phyloP scores from a whole-genome alignment of 192 early-diverging fungal genomes.

The Glomus cerebriforme region DNA sequence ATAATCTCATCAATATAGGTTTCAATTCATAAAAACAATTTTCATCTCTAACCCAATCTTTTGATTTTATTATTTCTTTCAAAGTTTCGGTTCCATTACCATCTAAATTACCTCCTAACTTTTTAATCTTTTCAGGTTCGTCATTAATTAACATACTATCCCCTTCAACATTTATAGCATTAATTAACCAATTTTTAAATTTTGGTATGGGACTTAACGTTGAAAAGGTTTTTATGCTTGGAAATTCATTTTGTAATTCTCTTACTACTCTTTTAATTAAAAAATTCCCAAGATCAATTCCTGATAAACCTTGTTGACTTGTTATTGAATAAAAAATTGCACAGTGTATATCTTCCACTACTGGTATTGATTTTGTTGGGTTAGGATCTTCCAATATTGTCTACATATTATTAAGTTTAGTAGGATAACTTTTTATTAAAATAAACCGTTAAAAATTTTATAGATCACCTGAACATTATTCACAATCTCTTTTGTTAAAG shows the following conservation, averaged over 20 bases:
- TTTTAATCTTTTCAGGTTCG: background rate
- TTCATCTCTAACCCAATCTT: conserved; percentile 22
- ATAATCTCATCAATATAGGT: conserved; percentile 63
- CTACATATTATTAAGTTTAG: conserved; percentile 28
- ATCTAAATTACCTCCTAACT: background rate
- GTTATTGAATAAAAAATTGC: conserved; percentile 97
- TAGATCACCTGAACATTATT: conserved; percentile 63
- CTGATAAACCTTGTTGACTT: conserved; percentile 80
- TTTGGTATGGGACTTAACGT: conserved; percentile 91
- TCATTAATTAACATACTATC: background rate
- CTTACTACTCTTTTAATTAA: conserved; percentile 86
- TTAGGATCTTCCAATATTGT: conserved; percentile 58
- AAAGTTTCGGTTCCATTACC: conserved; percentile 17
- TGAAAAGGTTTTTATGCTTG: conserved; percentile 75
- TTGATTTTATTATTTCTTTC: conserved; percentile 27
- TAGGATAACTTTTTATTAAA: background rate
- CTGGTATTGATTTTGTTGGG: conserved; percentile 31
- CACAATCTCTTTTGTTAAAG: conserved; percentile 64
- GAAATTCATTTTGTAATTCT: conserved; percentile 70
- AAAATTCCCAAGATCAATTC: conserved; percentile 91
- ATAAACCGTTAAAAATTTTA: conserved; percentile 30
- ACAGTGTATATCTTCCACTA: conserved; percentile 47
- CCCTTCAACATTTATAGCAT: background rate
- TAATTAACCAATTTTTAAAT: conserved; percentile 79
- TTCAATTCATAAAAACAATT: conserved; percentile 42